Evolutionary conservation across 257 asterid genomes (phyloP).

Genomic region (Anisodus tanguticus): DNA sequence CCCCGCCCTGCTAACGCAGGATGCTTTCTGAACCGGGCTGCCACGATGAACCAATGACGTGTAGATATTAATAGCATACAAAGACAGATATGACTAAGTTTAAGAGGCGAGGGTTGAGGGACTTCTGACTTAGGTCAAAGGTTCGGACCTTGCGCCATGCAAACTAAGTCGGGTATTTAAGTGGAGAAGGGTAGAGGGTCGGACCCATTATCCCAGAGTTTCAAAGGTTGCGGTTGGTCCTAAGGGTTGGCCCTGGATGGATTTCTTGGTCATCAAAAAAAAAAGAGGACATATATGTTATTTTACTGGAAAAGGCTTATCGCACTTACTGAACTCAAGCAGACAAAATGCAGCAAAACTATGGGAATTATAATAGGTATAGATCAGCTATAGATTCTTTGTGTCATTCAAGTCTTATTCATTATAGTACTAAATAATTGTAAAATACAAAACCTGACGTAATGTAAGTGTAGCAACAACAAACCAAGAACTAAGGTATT

Average conservation of each 20-base stretch:
- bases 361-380: background rate
- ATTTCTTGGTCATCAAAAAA: background rate
- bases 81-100: constrained; percentile 7
- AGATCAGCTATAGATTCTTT: background rate
- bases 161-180: background rate
- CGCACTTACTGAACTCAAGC: background rate
- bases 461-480: background rate
- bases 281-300: background rate
- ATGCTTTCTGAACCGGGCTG: too few relatives aligned
- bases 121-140: background rate
- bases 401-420: background rate
- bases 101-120: background rate
- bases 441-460: background rate
- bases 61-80: background rate
- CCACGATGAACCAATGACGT: background rate
- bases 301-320: background rate
- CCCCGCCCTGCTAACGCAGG: too few relatives aligned
- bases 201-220: background rate
- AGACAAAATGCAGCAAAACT: background rate
- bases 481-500: background rate
- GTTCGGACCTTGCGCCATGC: background rate
- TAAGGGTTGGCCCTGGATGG: background rate
- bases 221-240: background rate
- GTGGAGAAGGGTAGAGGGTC: background rate
- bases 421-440: background rate